Evolutionary conservation across 352 stramenopile genomes (phyloP).

Genomic region (Phytophthora cajani): DNA sequence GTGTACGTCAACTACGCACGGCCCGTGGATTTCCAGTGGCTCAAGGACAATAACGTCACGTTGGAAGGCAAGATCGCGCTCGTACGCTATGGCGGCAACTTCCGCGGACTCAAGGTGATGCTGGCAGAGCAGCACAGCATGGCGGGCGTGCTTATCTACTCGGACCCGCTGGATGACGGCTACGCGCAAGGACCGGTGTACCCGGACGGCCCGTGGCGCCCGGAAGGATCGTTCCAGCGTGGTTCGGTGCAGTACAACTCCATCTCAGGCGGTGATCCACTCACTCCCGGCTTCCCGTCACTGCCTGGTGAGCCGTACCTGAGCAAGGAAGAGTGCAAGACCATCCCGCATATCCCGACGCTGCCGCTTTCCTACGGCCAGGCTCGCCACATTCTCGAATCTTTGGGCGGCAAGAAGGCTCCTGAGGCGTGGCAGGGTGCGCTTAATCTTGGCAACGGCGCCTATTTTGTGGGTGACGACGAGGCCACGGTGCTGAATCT

Average conservation of each 20-base stretch:
- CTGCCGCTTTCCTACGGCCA: constrained; percentile 87
- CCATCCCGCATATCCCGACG: constrained; percentile 40
- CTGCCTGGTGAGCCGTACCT: constrained; percentile 50
- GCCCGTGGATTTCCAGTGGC: constrained; percentile 83
- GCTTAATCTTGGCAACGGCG: constrained; percentile 49
- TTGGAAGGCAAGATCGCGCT: constrained; percentile 86
- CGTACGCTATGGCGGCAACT: constrained; percentile 82
- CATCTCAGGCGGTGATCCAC: constrained; percentile 75
- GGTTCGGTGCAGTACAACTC: constrained; percentile 88
- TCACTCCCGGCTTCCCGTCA: constrained; percentile 54
- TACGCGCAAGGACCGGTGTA: constrained; percentile 59
- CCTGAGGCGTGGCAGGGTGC: constrained; percentile 68
- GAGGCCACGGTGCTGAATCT: constrained; percentile 67
- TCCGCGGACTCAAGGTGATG: constrained; percentile 86
- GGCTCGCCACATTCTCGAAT: constrained; percentile 74
- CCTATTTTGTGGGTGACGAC: constrained; percentile 82
- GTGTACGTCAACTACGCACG: constrained; percentile 91
- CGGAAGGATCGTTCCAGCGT: constrained; percentile 81
- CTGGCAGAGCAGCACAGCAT: constrained; percentile 82
- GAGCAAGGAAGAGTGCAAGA: constrained; percentile 55
- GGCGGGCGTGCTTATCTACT: constrained; percentile 88
- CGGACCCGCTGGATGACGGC: constrained; percentile 87
- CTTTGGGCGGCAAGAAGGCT: constrained; percentile 64
- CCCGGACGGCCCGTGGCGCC: constrained; percentile 54
- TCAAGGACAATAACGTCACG: constrained; percentile 70